These are phyloP conservation scores for Hypoxylon sp. DNA, from an alignment of 2,329 filamentous ascomycete species.

Conservation along the genomic window DNA sequence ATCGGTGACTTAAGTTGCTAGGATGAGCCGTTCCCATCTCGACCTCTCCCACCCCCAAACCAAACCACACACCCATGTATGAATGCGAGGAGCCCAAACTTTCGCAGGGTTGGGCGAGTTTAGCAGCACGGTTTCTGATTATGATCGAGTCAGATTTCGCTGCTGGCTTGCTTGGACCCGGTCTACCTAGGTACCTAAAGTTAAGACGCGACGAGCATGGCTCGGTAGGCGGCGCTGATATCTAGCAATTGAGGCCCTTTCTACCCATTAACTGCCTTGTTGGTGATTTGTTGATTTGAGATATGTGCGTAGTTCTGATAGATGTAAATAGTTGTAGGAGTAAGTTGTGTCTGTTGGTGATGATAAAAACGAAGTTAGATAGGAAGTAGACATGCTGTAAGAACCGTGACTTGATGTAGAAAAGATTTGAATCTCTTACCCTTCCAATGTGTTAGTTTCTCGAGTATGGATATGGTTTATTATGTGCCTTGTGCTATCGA, in stretches of 20 bases:
- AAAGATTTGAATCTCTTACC: neutral
- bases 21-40: slow-evolving; percentile 11
- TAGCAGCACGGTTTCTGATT: neutral
- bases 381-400: neutral
- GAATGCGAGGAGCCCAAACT: neutral
- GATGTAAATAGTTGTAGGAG: neutral
- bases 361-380: neutral
- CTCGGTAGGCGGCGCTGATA: slow-evolving; percentile 49
- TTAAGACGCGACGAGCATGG: slow-evolving; percentile 30
- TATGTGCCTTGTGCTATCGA: too few species aligned
- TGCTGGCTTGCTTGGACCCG: slow-evolving; percentile 2
- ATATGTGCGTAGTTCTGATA: neutral
- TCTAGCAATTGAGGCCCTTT: slow-evolving; percentile 45
- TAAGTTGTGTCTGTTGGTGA: neutral
- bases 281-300: slow-evolving; percentile 4
- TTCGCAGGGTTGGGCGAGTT: neutral
- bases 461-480: too few species aligned
- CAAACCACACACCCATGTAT: neutral
- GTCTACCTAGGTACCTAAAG: neutral
- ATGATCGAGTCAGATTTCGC: neutral
- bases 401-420: neutral
- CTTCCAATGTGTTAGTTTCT: too few species aligned
- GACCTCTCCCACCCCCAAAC: slow-evolving; percentile 7
- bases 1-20: slow-evolving; percentile 12
- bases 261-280: slow-evolving; percentile 21